These are phyloP conservation scores for Neurospora sublineolata DNA, from an alignment of 495 filamentous ascomycete genomes.

Conservation along the genomic window DNA sequence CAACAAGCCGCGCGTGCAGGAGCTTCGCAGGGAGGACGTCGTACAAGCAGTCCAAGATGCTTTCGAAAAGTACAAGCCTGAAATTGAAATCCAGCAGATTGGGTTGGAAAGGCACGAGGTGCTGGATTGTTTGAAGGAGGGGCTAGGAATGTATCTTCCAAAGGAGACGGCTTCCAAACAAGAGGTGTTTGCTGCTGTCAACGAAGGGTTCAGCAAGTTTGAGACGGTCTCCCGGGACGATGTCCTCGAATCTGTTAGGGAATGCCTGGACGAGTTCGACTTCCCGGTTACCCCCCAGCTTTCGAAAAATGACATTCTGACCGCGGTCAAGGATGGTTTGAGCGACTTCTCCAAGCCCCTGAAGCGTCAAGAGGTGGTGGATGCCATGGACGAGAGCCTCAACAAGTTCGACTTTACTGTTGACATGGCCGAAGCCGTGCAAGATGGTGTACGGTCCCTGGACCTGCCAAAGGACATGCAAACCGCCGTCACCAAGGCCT, in stretches of 20 bases:
- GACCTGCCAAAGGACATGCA: constrained; percentile 14
- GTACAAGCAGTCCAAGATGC: constrained; percentile 75
- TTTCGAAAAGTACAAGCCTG: constrained; percentile 84
- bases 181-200: constrained; percentile 71
- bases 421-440: constrained; percentile 19
- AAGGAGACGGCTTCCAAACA: constrained; percentile 54
- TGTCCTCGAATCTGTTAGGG: constrained; percentile 60
- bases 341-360: constrained; percentile 35
- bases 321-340: constrained; percentile 41
- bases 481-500: constrained; percentile 8
- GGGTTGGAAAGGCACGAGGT: constrained; percentile 83
- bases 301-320: constrained; percentile 41
- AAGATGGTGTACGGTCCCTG: constrained; percentile 14
- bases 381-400: constrained; percentile 34
- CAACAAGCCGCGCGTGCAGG: constrained; percentile 25
- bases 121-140: constrained; percentile 70
- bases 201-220: constrained; percentile 69
- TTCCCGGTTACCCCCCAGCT: constrained; percentile 44
- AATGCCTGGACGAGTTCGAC: constrained; percentile 66
- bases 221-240: constrained; percentile 64
- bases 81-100: constrained; percentile 80
- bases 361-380: constrained; percentile 29
- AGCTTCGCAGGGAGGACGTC: constrained; percentile 60
- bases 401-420: constrained; percentile 29
- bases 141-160: constrained; percentile 63